Conservation (phyloP, 768 basidiomycete species). For the Panellus pusillus region DNA sequence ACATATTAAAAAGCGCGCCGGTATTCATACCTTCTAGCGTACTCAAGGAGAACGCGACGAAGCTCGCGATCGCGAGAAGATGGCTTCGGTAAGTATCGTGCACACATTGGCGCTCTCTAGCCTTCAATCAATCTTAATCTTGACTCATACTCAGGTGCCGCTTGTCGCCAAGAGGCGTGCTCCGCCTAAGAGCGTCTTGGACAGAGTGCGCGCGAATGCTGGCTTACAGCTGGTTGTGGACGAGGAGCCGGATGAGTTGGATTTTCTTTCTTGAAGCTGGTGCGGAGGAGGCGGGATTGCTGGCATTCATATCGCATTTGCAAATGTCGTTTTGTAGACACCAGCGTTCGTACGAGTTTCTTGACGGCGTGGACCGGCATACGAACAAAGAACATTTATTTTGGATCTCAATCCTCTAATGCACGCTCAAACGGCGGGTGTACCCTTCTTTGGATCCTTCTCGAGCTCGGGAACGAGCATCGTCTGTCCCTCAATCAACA, state of each 20-base stretch:
- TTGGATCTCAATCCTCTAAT: slow-evolving; percentile 4
- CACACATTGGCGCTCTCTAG: too few species aligned
- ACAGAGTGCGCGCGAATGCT: slow-evolving; percentile 5
- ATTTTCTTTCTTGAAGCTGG: slow-evolving; percentile 15
- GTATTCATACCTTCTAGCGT: slow-evolving; percentile 1
- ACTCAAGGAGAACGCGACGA: slow-evolving; percentile 10
- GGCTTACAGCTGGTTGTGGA: not conserved
- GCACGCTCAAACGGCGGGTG: slow-evolving; percentile 4
- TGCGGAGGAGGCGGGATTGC: too few species aligned
- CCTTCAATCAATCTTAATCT: not conserved
- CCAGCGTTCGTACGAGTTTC: too few species aligned
- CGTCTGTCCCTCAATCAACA: not conserved
- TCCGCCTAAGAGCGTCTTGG: slow-evolving; percentile 17
- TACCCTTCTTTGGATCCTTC: slow-evolving; percentile 14
- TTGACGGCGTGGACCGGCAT: too few species aligned
- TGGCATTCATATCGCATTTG: too few species aligned
- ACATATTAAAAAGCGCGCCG: not conserved
- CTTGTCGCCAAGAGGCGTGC: not conserved
- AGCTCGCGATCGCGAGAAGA: not conserved
- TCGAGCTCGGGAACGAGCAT: slow-evolving; percentile 14
- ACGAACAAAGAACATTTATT: not conserved
- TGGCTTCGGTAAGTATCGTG: not conserved
- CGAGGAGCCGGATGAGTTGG: slow-evolving; percentile 18
- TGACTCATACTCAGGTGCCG: not conserved
- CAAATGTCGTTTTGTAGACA: too few species aligned